Conservation (phyloP, 345 rosid genomes). For the Eucalyptus leucophloia region DNA sequence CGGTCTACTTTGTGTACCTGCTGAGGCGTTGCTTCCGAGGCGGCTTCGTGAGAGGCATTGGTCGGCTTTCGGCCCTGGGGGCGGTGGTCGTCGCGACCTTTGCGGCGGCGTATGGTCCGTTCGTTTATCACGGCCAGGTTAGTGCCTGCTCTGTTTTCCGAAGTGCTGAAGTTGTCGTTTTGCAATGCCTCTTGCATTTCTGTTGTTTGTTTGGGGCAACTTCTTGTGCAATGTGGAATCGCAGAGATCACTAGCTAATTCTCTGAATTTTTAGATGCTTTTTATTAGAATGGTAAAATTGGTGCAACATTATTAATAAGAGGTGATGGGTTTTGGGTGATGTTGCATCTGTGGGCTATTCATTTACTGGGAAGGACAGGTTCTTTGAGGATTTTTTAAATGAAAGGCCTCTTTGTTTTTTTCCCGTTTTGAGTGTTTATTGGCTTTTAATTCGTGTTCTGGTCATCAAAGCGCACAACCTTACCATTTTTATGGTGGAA, state of each 20-base stretch:
- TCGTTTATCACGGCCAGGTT: conserved; percentile 75
- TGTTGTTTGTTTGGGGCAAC: background rate
- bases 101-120: conserved; percentile 70
- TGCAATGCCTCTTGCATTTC: background rate
- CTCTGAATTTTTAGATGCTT: background rate
- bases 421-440: background rate
- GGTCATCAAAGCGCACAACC: background rate
- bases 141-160: background rate
- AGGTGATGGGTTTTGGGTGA: background rate
- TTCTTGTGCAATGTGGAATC: background rate
- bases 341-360: background rate
- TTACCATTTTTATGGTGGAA: background rate
- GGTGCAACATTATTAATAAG: background rate
- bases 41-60: conserved; percentile 37
- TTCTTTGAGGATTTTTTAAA: background rate
- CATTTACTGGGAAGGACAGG: background rate
- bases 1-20: conserved; percentile 78
- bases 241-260: background rate
- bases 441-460: background rate
- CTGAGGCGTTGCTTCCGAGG: conserved; percentile 57
- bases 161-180: background rate
- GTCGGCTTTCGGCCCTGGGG: conserved; percentile 43
- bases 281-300: background rate
- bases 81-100: conserved; percentile 52
- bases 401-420: background rate